Evolutionary conservation across 1,284 basidiomycete genomes (phyloP).

Genomic region (Sanghuangporus weigelae): DNA sequence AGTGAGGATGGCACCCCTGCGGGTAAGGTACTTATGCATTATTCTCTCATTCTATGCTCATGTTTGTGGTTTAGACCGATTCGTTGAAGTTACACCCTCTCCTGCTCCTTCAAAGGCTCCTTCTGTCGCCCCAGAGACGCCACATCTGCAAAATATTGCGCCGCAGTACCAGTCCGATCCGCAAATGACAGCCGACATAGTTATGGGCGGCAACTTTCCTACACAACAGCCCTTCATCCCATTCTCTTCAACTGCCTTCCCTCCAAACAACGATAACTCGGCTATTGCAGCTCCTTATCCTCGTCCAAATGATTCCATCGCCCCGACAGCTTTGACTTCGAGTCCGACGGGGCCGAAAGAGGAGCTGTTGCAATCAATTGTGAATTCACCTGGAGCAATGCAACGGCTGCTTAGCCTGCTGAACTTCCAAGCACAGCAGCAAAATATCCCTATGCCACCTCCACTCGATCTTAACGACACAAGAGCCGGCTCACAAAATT

Average conservation of each 20-base stretch:
- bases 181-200: slow-evolving; percentile 2
- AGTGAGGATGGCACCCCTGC: slow-evolving; percentile 17
- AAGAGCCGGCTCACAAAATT: slow-evolving; percentile 4
- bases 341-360: slow-evolving; percentile 22
- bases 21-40: slow-evolving; percentile 2
- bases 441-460: slow-evolving; percentile 12
- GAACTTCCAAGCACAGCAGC: slow-evolving; percentile 40
- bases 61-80: slow-evolving; percentile 1
- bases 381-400: slow-evolving; percentile 61
- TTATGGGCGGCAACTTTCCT: slow-evolving; percentile 14
- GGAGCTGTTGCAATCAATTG: slow-evolving; percentile 51
- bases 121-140: background rate
- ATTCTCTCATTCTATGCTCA: background rate
- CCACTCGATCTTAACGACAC: slow-evolving; percentile 11
- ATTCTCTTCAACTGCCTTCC: background rate
- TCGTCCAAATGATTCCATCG: background rate
- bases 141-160: background rate
- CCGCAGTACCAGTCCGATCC: slow-evolving; percentile 2
- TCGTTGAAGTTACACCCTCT: slow-evolving; percentile 14
- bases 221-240: slow-evolving; percentile 10
- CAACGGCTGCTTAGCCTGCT: slow-evolving; percentile 56
- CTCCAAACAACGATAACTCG: background rate
- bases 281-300: background rate
- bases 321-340: slow-evolving; percentile 10
- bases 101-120: slow-evolving; percentile 6